Evolutionary conservation across 2,329 filamentous ascomycete genomes (phyloP).

Genomic region (Dichotomopilus funicola): DNA sequence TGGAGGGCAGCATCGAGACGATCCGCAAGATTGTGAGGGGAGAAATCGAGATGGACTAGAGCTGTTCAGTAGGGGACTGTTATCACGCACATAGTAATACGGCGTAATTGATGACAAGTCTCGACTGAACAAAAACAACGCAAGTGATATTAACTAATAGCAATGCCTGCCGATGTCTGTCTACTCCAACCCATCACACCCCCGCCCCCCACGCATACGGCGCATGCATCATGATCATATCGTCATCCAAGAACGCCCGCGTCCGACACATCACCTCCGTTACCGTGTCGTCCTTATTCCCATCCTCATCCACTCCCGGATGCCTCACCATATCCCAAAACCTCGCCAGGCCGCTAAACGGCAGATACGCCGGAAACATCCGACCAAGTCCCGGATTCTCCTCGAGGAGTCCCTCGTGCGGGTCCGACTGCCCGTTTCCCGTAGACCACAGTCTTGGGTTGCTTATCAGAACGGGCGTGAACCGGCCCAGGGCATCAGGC

Average conservation of each 20-base stretch:
- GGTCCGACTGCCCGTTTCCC: background rate
- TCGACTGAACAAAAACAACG: too few relatives aligned
- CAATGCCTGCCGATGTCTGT: background rate
- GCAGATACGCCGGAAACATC: background rate
- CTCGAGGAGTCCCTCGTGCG: background rate
- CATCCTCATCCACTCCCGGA: too few relatives aligned
- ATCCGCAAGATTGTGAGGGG: slow-evolving; percentile 3
- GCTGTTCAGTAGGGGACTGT: background rate
- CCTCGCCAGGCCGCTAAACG: background rate
- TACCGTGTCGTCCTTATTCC: background rate
- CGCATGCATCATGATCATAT: slow-evolving; percentile 2
- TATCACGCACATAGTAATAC: too few relatives aligned
- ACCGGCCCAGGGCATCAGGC: background rate
- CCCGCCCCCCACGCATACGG: background rate
- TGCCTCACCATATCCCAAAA: slow-evolving; percentile 9
- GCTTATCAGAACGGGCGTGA: slow-evolving; percentile 2
- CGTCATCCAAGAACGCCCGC: background rate
- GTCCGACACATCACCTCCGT: background rate
- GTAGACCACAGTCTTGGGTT: background rate
- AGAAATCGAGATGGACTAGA: background rate
- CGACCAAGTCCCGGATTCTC: background rate
- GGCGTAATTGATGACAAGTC: too few relatives aligned
- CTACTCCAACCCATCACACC: background rate
- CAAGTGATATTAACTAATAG: background rate
- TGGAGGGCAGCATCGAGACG: slow-evolving; percentile 17